These are phyloP conservation scores for Daucus carota DNA, from an alignment of 129 eudicot species.

Conservation along the genomic window DH1_v3.0 NC_030389.2:26365001-26365500, in stretches of 20 bases:
- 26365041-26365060: not conserved
- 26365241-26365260: slow-evolving; percentile 19
- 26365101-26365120: too few relatives aligned
- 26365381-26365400: not conserved
- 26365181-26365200: too few relatives aligned
- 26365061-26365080: not conserved
- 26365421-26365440: not conserved
- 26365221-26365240: slow-evolving; percentile 30
- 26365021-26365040: not conserved
- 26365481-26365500: too few relatives aligned
- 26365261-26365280: slow-evolving; percentile 4
- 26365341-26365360: not conserved
- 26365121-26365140: too few relatives aligned
- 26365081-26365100: not conserved
- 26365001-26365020: not conserved
- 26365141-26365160: too few relatives aligned
- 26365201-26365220: slow-evolving; percentile 8
- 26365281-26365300: too few relatives aligned
- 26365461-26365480: too few relatives aligned
- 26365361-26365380: not conserved
- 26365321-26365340: too few relatives aligned
- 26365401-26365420: not conserved
- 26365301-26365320: too few relatives aligned
- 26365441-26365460: too few relatives aligned
- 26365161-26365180: too few relatives aligned